Base-by-base conservation (phyloP, 495 filamentous ascomycete species). In the Chaetomidium leptoderma region DNA sequence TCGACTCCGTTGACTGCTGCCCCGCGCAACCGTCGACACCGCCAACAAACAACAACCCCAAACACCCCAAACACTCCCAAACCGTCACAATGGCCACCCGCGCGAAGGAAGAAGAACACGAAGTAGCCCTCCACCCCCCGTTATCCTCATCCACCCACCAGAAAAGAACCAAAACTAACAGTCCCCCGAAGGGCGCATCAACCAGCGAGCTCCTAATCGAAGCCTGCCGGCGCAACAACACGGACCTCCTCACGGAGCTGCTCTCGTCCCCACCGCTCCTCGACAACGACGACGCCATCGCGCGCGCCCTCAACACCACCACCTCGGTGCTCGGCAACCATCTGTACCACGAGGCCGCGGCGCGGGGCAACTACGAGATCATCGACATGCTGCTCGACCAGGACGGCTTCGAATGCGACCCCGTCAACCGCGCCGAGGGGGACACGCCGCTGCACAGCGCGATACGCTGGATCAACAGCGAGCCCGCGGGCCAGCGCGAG, bases 311-410 rank as follows among this genome's bases (percentile, higher is more conserved):
- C 66, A 98, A 98, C 74, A 80, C 78, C 27, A 86, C 92, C 23
- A 87, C 81, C 23, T 91, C 95, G 54, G 83, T 89, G 1, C 75
- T 97, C 67, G 93, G 93, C 21, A 92, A 91, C 70, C 80, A 90
- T 64, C 84, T 89, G 32, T 81, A 97, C 66, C 93, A 99, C 74
- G 81, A 97, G 59, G 93, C 92, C 44, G 92, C 93, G 6, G 73
- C 78, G 40, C 83, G 85, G 61, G 93, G 95, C 53, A 91, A 89
- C 76, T 96, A 95, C 76, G 92, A 97, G 62, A 81, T 90, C 21
- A 88, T 97, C 75, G 93, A 98, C 74, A 60, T 81, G 54, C 84
- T 98, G 47, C 92, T 98, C 57, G 95, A 98, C 78, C 91, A 96
- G 70, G 85, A 91, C 55, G 89, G 83, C 54, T 86, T 98, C 71